A percentile compares a stretch with the other conserved stretches of the same genome.
These are phyloP conservation scores for Davidsoniella virescens DNA, from an alignment of 2,329 filamentous ascomycete species.

Conservation along the genomic window DNA sequence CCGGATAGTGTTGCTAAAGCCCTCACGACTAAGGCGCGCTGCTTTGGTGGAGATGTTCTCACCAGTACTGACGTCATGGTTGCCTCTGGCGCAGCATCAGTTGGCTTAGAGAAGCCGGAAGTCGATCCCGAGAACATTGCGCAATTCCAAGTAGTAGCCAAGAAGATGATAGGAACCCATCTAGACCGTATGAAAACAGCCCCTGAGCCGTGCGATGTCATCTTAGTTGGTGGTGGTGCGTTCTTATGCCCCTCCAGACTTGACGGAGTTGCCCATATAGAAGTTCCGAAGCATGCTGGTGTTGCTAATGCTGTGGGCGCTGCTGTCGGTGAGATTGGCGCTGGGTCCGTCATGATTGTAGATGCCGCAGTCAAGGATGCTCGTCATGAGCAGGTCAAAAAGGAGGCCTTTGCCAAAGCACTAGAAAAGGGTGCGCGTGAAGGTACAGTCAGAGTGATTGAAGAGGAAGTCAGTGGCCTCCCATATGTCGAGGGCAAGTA, in stretches of 20 bases:
- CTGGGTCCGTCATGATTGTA: constrained; percentile 14
- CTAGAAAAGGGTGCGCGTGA: constrained; percentile 14
- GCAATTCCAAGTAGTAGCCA: constrained; percentile 10
- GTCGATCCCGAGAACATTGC: constrained; percentile 15
- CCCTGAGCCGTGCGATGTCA: constrained; percentile 14
- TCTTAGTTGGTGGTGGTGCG: constrained; percentile 17
- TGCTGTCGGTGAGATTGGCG: constrained; percentile 16
- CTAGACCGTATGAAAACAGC: constrained; percentile 17
- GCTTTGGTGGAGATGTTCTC: constrained; percentile 15
- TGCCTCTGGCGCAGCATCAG: constrained; percentile 14
- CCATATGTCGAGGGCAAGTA: constrained; percentile 16
- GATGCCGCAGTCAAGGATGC: constrained; percentile 13
- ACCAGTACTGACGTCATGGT: constrained; percentile 17
- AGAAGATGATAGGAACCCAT: constrained; percentile 15
- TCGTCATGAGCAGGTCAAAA: constrained; percentile 13
- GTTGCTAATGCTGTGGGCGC: constrained; percentile 17
- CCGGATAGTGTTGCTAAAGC: constrained; percentile 18
- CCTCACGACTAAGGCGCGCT: constrained; percentile 14
- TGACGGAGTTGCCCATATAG: constrained; percentile 14
- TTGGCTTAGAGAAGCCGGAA: constrained; percentile 16
- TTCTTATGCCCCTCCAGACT: constrained; percentile 15
- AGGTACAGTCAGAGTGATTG: constrained; percentile 14
- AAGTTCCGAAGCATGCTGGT: constrained; percentile 14
- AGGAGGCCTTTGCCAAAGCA: constrained; percentile 14
- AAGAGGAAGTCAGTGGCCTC: constrained; percentile 15